Percentiles rank a stretch among this genome's conserved stretches.
phyloP scores from a whole-genome alignment of 164 flowering plant genomes.

The Houttuynia cordata region DNA sequence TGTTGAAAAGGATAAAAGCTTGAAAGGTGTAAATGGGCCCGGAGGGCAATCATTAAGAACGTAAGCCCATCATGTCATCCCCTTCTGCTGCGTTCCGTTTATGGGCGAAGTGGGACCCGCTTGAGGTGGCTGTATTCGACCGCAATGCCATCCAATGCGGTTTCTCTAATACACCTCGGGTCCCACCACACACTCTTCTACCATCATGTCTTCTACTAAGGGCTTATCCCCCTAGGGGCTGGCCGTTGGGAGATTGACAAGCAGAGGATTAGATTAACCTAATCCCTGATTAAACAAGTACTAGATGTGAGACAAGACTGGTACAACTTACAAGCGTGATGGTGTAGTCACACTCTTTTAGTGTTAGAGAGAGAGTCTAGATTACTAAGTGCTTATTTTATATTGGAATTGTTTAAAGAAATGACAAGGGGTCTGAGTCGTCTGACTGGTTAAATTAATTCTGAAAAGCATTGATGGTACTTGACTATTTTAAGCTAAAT shows the following conservation, averaged over 20 bases:
- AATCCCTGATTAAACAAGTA: neutral
- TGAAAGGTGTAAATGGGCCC: neutral
- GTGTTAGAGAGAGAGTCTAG: too few relatives aligned
- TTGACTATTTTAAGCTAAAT: too few relatives aligned
- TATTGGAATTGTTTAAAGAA: too few relatives aligned
- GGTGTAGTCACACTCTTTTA: neutral
- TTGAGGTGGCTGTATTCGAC: conserved; percentile 21
- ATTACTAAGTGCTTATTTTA: too few relatives aligned
- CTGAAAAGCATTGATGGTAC: too few relatives aligned
- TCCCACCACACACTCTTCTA: conserved; percentile 16
- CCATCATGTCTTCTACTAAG: conserved; percentile 15
- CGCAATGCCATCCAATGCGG: conserved; percentile 31
- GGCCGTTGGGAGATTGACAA: neutral
- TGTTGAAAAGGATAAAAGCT: too few relatives aligned
- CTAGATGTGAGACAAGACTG: too few relatives aligned
- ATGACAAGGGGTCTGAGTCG: too few relatives aligned
- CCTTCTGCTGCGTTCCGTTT: conserved; percentile 10
- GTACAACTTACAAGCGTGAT: conserved; percentile 4
- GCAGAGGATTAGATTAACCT: neutral
- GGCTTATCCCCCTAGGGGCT: neutral
- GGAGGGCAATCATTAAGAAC: conserved; percentile 7
- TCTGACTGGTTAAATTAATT: too few relatives aligned
- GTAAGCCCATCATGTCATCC: conserved; percentile 16
- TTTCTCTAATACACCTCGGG: conserved; percentile 31
- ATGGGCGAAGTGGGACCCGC: neutral